Conservation (phyloP, 176 grass and related monocot genomes). For the Luzula sylvatica region DNA sequence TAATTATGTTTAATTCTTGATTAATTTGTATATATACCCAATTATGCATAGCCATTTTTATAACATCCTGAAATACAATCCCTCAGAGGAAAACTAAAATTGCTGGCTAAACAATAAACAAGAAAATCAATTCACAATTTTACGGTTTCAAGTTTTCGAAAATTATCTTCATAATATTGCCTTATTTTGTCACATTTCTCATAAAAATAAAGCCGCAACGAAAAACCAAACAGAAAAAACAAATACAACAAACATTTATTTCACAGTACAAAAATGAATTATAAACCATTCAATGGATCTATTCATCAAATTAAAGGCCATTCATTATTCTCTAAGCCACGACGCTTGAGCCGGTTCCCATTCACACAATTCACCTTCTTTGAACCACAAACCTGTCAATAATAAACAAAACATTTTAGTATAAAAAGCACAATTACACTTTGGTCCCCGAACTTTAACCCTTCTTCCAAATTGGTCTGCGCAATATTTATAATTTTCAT, state of each 20-base stretch:
- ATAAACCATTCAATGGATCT: not conserved
- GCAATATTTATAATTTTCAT: no score
- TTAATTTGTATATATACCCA: no score
- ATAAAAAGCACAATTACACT: not conserved
- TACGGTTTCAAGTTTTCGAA: no score
- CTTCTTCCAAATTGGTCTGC: not conserved
- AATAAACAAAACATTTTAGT: conserved; percentile 1
- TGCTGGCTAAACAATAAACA: no score
- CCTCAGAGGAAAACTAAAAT: no score
- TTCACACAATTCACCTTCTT: conserved; percentile 56
- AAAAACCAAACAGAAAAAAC: not conserved
- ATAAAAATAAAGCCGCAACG: conserved; percentile 12
- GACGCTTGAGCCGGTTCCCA: conserved; percentile 68
- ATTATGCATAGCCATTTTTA: no score
- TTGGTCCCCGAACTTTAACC: not conserved
- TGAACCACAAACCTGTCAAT: conserved; percentile 71
- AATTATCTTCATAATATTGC: not conserved
- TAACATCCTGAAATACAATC: no score
- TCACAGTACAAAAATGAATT: conserved; percentile 3
- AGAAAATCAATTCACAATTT: no score
- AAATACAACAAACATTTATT: not conserved
- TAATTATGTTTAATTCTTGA: no score
- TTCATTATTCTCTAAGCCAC: conserved; percentile 64
- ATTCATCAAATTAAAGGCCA: not conserved
- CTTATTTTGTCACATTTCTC: conserved; percentile 3